Percentiles rank a stretch among this genome's conserved stretches.
Evolutionary conservation across 768 basidiomycete species (phyloP).

Genomic region (Lactifluus echinatus): DNA sequence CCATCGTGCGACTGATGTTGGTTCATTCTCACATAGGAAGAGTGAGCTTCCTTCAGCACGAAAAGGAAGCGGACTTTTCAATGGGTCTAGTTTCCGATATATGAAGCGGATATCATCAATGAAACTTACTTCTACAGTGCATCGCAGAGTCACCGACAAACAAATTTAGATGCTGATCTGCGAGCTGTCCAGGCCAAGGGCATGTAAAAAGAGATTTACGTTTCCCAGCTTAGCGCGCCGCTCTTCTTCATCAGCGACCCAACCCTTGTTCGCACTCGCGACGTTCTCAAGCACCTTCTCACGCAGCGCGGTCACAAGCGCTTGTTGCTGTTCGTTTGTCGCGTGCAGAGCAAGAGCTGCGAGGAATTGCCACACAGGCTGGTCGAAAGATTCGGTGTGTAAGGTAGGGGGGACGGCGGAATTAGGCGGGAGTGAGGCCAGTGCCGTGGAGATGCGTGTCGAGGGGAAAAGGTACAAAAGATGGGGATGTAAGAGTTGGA

Average conservation of each 20-base stretch:
- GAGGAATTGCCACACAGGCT: conserved; percentile 92
- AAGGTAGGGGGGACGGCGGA: conserved; percentile 30
- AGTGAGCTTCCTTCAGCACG: not conserved
- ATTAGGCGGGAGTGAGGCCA: conserved; percentile 26
- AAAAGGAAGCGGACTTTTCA: not conserved
- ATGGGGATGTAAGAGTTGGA: conserved; percentile 68
- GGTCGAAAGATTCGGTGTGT: conserved; percentile 62
- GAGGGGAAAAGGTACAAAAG: conserved; percentile 86
- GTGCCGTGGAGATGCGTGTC: conserved; percentile 50
- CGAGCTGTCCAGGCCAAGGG: conserved; percentile 63
- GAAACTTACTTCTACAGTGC: conserved; percentile 16
- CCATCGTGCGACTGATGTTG: not conserved
- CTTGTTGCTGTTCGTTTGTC: conserved; percentile 77
- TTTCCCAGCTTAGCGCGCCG: conserved; percentile 75
- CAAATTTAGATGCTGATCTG: conserved; percentile 39
- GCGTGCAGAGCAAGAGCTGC: conserved; percentile 84
- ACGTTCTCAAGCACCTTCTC: conserved; percentile 95
- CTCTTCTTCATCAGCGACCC: conserved; percentile 66
- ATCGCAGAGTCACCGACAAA: conserved; percentile 9
- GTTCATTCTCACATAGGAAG: not conserved
- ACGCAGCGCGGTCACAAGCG: conserved; percentile 74
- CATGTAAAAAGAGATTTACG: conserved; percentile 86
- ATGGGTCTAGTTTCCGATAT: conserved; percentile 8
- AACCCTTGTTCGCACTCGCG: conserved; percentile 65
- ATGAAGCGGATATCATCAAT: conserved; percentile 14